Conservation (phyloP, 2,329 filamentous ascomycete genomes). For the Cephalotrichum gorgonifer region DNA sequence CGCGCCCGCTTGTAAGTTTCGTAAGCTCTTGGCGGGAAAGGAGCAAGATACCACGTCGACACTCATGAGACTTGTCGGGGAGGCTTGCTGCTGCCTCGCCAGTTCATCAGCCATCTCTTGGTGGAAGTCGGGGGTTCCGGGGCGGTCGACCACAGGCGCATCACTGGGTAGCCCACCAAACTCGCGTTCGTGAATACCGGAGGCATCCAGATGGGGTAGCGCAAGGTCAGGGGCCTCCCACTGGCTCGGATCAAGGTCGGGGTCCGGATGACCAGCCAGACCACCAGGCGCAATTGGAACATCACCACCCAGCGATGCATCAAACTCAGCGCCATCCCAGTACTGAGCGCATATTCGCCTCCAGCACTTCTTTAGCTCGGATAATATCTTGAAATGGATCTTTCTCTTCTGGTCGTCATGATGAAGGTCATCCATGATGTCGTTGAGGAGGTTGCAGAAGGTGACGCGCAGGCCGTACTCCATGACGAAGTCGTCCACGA, state of each 20-base stretch:
- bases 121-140: slow-evolving; percentile 33
- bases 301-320: slow-evolving; percentile 49
- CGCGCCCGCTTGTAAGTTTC: slow-evolving; percentile 25
- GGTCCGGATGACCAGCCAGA: slow-evolving; percentile 50
- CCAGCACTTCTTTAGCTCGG: slow-evolving; percentile 96
- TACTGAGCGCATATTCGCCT: slow-evolving; percentile 79
- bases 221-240: slow-evolving; percentile 36
- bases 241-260: slow-evolving; percentile 41
- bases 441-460: slow-evolving; percentile 76
- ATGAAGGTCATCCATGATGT: slow-evolving; percentile 45
- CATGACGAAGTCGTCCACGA: slow-evolving; percentile 82
- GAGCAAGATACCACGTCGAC: slow-evolving; percentile 54
- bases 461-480: slow-evolving; percentile 62
- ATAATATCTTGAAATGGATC: slow-evolving; percentile 68
- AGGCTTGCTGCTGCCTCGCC: slow-evolving; percentile 23
- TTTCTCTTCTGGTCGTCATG: slow-evolving; percentile 33
- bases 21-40: slow-evolving; percentile 43
- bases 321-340: slow-evolving; percentile 68
- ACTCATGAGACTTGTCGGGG: slow-evolving; percentile 46
- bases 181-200: slow-evolving; percentile 9
- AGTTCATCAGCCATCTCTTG: slow-evolving; percentile 14
- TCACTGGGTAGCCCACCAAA: slow-evolving; percentile 17
- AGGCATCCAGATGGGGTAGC: slow-evolving; percentile 32
- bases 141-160: slow-evolving; percentile 16
- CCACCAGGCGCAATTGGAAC: slow-evolving; percentile 67